These are phyloP conservation scores for Amylocarpus encephaloides DNA, from an alignment of 2,329 filamentous ascomycete species.

Conservation along the genomic window DNA sequence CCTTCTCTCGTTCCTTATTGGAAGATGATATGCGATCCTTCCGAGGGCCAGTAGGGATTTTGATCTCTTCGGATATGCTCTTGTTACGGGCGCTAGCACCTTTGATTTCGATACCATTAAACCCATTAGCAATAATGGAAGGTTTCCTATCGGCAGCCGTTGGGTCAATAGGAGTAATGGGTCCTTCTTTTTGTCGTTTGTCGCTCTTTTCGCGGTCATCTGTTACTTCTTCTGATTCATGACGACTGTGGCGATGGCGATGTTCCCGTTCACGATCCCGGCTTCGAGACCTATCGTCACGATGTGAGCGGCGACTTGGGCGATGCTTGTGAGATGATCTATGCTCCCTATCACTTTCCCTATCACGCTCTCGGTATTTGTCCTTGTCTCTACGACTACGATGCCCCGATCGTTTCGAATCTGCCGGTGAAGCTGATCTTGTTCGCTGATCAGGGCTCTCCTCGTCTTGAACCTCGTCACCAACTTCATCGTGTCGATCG, in stretches of 20 bases:
- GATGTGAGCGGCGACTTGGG: slow-evolving; percentile 46
- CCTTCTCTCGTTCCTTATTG: slow-evolving; percentile 31
- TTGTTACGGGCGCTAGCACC: slow-evolving; percentile 26
- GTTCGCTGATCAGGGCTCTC: slow-evolving; percentile 41
- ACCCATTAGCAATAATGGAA: slow-evolving; percentile 16
- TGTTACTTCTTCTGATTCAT: slow-evolving; percentile 20
- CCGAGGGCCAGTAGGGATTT: slow-evolving; percentile 29
- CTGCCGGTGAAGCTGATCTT: slow-evolving; percentile 58
- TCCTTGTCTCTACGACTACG: slow-evolving; percentile 56
- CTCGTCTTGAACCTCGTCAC: slow-evolving; percentile 17
- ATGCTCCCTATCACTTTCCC: slow-evolving; percentile 39
- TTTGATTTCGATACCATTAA: slow-evolving; percentile 28
- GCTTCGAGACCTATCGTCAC: slow-evolving; percentile 37
- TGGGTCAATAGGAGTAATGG: slow-evolving; percentile 15
- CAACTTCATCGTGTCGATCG: slow-evolving; percentile 17
- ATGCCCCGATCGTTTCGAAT: slow-evolving; percentile 49
- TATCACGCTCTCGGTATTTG: slow-evolving; percentile 40
- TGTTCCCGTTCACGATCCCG: slow-evolving; percentile 40
- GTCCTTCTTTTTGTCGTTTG: slow-evolving; percentile 3
- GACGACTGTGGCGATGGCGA: slow-evolving; percentile 25
- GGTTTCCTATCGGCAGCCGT: slow-evolving; percentile 13
- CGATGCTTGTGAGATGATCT: slow-evolving; percentile 35
- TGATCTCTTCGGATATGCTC: slow-evolving; percentile 19
- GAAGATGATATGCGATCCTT: slow-evolving; percentile 18
- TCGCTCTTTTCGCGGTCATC: slow-evolving; percentile 11